A percentile compares a stretch with the other conserved stretches of the same genome.
phyloP scores from a whole-genome alignment of 768 basidiomycete species.

The Phanerochaete sordida region DNA sequence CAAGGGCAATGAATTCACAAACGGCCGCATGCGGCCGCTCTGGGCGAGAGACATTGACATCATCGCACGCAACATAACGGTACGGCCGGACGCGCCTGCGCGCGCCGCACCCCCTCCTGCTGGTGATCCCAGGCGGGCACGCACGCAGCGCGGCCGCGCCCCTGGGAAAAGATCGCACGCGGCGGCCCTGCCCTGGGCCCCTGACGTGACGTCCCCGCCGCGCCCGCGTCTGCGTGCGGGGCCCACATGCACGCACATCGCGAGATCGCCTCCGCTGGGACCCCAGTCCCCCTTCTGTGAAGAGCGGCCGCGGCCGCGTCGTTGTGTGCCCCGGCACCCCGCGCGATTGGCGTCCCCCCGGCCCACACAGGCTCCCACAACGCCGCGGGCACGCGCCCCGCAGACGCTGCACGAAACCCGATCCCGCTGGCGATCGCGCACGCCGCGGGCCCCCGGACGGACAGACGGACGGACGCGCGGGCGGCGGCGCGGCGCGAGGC shows the following conservation, averaged over 20 bases:
- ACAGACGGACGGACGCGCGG: too few relatives aligned
- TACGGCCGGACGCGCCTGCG: background rate
- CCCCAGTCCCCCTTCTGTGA: background rate
- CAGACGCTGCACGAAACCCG: too few relatives aligned
- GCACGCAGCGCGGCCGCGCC: background rate
- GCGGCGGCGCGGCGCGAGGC: too few relatives aligned
- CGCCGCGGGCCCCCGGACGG: too few relatives aligned
- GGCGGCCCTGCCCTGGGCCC: too few relatives aligned
- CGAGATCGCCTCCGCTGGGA: background rate
- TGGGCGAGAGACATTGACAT: background rate
- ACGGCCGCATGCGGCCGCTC: background rate
- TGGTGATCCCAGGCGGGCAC: background rate
- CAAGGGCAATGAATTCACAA: background rate
- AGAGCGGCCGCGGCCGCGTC: background rate
- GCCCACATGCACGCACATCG: background rate
- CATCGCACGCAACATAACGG: background rate
- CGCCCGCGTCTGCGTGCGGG: background rate
- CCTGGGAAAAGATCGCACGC: background rate
- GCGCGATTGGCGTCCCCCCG: background rate
- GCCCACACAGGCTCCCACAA: constrained; percentile 1
- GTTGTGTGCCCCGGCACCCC: too few relatives aligned
- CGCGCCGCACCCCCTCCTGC: background rate
- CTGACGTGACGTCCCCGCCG: background rate
- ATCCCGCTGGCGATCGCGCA: too few relatives aligned
- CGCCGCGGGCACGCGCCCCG: background rate